Percentiles rank a stretch among this genome's conserved stretches.
Evolutionary conservation across 345 rosid species (phyloP).

Genomic region (Stellera chamaejasme): DNA sequence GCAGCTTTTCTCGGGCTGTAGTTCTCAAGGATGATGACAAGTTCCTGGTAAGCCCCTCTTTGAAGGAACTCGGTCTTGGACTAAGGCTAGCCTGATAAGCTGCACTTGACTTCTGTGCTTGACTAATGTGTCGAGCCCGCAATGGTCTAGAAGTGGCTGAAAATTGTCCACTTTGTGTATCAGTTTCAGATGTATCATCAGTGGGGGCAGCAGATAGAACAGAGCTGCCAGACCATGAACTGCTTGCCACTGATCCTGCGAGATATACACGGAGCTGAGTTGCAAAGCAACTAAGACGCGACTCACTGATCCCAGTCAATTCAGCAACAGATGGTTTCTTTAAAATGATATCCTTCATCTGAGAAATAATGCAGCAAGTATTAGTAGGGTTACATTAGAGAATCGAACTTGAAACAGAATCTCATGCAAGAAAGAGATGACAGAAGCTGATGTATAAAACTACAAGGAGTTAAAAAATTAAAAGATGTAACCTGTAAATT

Average conservation of each 20-base stretch:
- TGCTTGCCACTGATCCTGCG: slow-evolving; percentile 45
- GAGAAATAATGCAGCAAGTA: slow-evolving; percentile 3
- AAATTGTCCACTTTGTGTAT: slow-evolving; percentile 15
- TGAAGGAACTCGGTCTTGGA: slow-evolving; percentile 72
- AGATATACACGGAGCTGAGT: slow-evolving; percentile 75
- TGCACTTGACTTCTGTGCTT: slow-evolving; percentile 31
- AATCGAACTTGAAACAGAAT: not conserved
- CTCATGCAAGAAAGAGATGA: not conserved
- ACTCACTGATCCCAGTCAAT: slow-evolving; percentile 81
- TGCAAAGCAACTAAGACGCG: slow-evolving; percentile 86
- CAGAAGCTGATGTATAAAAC: not conserved
- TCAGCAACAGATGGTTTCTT: slow-evolving; percentile 86
- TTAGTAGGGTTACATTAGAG: slow-evolving; percentile 7
- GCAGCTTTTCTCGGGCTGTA: slow-evolving; percentile 56
- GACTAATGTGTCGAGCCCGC: slow-evolving; percentile 42
- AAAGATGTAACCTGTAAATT: not conserved
- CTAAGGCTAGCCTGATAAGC: slow-evolving; percentile 70
- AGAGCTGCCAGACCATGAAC: slow-evolving; percentile 16
- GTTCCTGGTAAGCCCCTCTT: slow-evolving; percentile 53
- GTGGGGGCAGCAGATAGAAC: slow-evolving; percentile 18
- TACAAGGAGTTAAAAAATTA: not conserved
- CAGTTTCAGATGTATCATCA: slow-evolving; percentile 13
- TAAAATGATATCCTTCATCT: slow-evolving; percentile 82
- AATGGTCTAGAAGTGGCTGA: slow-evolving; percentile 30
- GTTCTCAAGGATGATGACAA: slow-evolving; percentile 34